Evolutionary conservation across 129 eudicot genomes (phyloP), one percentile per base, ranked within the genome.

Genomic region (Flaveria bidentis): DNA sequence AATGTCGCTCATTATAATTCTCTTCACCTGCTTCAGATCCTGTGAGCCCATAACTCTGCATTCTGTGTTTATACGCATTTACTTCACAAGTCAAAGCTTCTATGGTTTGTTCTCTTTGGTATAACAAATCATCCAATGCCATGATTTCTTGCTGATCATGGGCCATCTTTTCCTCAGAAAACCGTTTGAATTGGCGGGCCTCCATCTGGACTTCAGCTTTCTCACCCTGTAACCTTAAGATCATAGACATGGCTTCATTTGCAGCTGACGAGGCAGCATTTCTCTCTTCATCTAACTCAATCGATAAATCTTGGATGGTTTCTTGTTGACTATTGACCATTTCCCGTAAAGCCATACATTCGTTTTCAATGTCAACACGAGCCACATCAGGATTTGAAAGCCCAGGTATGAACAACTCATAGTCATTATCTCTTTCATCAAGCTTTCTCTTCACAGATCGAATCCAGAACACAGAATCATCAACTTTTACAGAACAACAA

Each of bases 191-290:
- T 67, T 93, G 98, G 13, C 97, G 86, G 23, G 88, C 75, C 72
- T 93, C 98, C 98, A 93, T 93, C 80, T 88, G 91, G 47, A 86
- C 74, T 84, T 93, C 98, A 0, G 98, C 93, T 78, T 93, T 93
- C 77, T 93, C 98, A 62, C 91, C 83, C 86, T 93, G 97, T 73
- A 93, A 81, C 89, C 98, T 88, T 78, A 93, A 85, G 14, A 93
- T 93, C 98, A 93, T 93, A 6, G 98, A 93, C 98, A 93, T 93
- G 33, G 97, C 90, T 75, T 91, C 97, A 60, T 91, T 91, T 2
- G 97, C 97, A 57, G 97, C 97, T 0, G 98, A 90, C 0, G 98
- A 87, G 8, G 98, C 82, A 0, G 98, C 98, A 47, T 93, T 88
- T 70, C 98, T 90, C 80, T 90, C 98, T 85, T 93, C 98, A 13